Conservation (phyloP, 169 alveolate species). For the Fabrea salina region DNA sequence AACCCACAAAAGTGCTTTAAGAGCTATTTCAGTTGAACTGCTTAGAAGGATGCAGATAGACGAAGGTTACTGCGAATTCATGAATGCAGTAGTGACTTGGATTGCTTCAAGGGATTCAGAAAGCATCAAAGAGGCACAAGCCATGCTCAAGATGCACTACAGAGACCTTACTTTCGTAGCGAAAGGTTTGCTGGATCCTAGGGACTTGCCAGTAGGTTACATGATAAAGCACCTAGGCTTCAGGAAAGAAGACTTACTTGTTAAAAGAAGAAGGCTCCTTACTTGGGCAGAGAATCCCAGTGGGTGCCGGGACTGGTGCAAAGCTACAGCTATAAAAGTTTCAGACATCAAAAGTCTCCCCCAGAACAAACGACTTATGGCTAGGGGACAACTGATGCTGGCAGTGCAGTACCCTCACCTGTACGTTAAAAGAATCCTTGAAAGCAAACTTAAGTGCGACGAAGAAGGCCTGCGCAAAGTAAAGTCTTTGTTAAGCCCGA, state of each 20-base stretch:
- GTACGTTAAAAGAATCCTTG: background rate
- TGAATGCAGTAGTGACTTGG: background rate
- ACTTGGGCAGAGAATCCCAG: background rate
- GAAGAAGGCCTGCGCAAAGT: background rate
- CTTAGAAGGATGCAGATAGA: conserved; percentile 4
- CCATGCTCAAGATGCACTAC: background rate
- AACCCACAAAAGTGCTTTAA: background rate
- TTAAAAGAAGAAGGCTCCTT: background rate
- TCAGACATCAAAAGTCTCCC: background rate
- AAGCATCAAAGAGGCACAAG: background rate
- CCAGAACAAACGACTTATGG: background rate
- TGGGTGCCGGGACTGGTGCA: background rate
- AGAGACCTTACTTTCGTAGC: conserved; percentile 13
- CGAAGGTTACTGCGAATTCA: background rate
- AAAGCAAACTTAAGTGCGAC: background rate
- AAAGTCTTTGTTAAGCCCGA: background rate
- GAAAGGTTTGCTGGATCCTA: background rate
- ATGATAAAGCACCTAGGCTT: background rate
- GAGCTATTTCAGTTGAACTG: background rate
- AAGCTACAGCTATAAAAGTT: background rate
- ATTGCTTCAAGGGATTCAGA: background rate
- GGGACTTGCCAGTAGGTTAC: background rate
- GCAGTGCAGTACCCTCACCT: background rate
- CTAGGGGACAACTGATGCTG: background rate
- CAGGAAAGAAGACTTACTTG: background rate